Percentiles rank a stretch among this genome's conserved stretches.
phyloP scores from a whole-genome alignment of 306 rosid species.

The Fagus sylvatica region DNA sequence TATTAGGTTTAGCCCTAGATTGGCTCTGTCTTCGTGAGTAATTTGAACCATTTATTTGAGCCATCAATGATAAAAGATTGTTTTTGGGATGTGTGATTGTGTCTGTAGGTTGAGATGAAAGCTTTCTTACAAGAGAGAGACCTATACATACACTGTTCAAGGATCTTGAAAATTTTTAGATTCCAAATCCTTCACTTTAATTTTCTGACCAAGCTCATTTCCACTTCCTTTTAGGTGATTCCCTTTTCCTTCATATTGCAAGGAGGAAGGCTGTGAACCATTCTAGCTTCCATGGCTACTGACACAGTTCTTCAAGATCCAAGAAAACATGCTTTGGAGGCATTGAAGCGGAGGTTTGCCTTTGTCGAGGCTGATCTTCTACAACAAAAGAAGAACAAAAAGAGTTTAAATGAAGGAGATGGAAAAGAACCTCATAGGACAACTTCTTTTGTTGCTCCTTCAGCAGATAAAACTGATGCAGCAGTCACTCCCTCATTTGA shows the following conservation, averaged over 20 bases:
- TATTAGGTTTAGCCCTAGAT: not conserved
- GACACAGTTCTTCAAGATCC: constrained; percentile 35
- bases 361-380: constrained; percentile 48
- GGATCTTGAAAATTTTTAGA: not conserved
- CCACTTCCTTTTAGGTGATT: not conserved
- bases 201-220: not conserved
- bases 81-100: not conserved
- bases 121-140: not conserved
- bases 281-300: constrained; percentile 51
- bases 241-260: not conserved
- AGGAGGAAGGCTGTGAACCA: not conserved
- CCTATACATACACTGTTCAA: not conserved
- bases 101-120: not conserved
- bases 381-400: constrained; percentile 47
- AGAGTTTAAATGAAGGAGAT: constrained; percentile 17
- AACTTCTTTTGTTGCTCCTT: constrained; percentile 29
- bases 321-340: constrained; percentile 71
- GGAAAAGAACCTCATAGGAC: constrained; percentile 15
- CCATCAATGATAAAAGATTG: not conserved
- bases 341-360: constrained; percentile 73
- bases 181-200: not conserved
- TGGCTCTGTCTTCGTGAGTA: not conserved
- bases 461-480: constrained; percentile 17
- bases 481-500: constrained; percentile 17
- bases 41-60: not conserved